Evolutionary conservation across 257 asterid species (phyloP), one percentile per base, ranked within the genome.

Genomic region (Rhazya stricta): DNA sequence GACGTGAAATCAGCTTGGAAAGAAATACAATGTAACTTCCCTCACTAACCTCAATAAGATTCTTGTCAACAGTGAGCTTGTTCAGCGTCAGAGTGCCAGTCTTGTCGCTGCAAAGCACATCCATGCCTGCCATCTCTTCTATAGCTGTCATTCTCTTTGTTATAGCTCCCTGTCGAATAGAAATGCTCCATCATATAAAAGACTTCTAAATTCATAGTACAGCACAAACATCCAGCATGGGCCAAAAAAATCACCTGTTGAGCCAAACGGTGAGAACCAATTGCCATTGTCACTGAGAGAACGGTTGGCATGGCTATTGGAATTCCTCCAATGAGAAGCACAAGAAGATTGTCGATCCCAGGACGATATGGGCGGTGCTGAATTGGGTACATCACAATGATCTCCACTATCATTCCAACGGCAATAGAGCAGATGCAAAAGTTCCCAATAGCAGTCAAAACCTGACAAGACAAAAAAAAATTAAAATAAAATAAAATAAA

Each of bases 111-210:
- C 99, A 94, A 58, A 94, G 97, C 79, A 94, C 99, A 62, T 94
- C 98, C 99, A 94, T 94, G 79, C 99, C 99, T 21, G 99, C 99
- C 99, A 94, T 94, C 76, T 94, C 99, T 87, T 94, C 99, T 65
- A 94, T 94, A 71, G 99, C 99, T 30, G 97, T 92, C 97, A 94
- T 92, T 84, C 99, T 87, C 88, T 94, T 94, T 4, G 99, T 94
- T 82, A 94, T 94, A 84, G 99, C 99, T 77, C 99, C 99, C 97
- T 94, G 67, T 27, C 74, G 56, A 75, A 73, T 30, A 70, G 72
- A 56, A 56, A 51, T 50, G 30, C n/a, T 5, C 34, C 48, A 37
- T 75, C 32, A 67, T 45, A 69, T 2, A 23, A 7, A 62, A 48
- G 39, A 39, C 67, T n/a, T 67, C 68, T 67, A 25, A 74, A 41